These are phyloP conservation scores for Aureobasidium sp. DNA, from an alignment of 2,329 filamentous ascomycete species.

Conservation along the genomic window DNA sequence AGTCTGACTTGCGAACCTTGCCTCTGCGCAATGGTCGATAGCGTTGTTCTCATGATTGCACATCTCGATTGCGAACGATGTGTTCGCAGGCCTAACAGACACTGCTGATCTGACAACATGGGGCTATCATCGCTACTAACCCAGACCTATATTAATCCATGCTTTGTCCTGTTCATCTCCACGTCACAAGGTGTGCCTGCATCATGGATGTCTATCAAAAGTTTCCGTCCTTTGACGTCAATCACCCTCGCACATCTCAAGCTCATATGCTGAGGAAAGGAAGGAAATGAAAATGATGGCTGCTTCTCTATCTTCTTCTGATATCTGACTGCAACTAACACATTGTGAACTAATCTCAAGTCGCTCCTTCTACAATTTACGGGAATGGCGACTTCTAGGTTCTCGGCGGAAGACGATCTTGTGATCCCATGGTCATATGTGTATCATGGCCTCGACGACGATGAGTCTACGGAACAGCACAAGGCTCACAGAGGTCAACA, in stretches of 20 bases:
- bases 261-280: neutral
- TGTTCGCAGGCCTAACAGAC: no score
- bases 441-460: slow-evolving; percentile 6
- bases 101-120: no score
- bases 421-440: slow-evolving; percentile 12
- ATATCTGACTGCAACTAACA: neutral
- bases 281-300: neutral
- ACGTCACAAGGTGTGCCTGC: neutral
- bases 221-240: neutral
- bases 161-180: neutral
- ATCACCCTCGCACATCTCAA: neutral
- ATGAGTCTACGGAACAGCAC: slow-evolving; percentile 17
- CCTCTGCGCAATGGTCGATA: no score
- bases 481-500: slow-evolving; percentile 14
- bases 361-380: neutral
- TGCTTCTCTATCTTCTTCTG: neutral
- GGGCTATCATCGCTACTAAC: no score
- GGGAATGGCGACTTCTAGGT: neutral
- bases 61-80: no score
- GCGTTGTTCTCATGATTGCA: neutral
- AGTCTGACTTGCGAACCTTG: neutral
- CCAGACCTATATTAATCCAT: no score
- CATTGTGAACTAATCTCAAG: neutral
- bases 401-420: slow-evolving; percentile 7
- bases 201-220: neutral